Evolutionary conservation across 768 basidiomycete genomes (phyloP).

Genomic region (Rhodotorula paludigena): DNA sequence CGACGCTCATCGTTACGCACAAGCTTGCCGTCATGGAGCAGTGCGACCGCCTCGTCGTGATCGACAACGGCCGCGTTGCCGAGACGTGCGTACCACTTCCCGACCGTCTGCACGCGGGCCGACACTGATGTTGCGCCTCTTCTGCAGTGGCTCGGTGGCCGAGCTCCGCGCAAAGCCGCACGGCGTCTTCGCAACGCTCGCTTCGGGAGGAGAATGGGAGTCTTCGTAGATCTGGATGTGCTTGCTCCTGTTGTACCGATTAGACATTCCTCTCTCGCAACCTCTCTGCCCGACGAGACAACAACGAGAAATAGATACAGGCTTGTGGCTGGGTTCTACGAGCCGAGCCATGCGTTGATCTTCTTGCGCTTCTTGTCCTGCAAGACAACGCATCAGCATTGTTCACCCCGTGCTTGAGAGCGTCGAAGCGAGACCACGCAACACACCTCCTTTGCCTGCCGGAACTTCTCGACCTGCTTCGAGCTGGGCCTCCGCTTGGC

Average conservation of each 20-base stretch:
- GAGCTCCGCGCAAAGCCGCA: constrained; percentile 24
- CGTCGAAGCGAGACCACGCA: background rate
- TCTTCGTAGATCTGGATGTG: background rate
- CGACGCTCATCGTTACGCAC: constrained; percentile 89
- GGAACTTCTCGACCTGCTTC: constrained; percentile 18
- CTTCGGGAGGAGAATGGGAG: constrained; percentile 38
- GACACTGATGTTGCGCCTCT: no score
- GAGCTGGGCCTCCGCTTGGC: background rate
- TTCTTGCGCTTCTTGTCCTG: constrained; percentile 27
- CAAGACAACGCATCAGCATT: background rate
- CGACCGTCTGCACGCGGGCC: no score
- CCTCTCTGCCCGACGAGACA: background rate
- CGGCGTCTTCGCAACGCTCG: constrained; percentile 32
- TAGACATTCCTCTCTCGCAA: no score
- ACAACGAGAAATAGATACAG: background rate
- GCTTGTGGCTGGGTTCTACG: no score
- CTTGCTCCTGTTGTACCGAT: background rate
- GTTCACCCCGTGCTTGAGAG: no score
- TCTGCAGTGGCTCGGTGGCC: constrained; percentile 16
- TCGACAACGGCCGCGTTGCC: constrained; percentile 68
- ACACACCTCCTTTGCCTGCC: constrained; percentile 6
- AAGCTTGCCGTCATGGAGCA: constrained; percentile 82
- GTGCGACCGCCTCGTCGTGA: constrained; percentile 81
- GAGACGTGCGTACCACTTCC: constrained; percentile 74
- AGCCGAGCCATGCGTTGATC: constrained; percentile 2